A percentile compares a stretch with the other conserved stretches of the same genome.
phyloP scores from a whole-genome alignment of 1,284 basidiomycete genomes.

The Ceratobasidium papillatum region DNA sequence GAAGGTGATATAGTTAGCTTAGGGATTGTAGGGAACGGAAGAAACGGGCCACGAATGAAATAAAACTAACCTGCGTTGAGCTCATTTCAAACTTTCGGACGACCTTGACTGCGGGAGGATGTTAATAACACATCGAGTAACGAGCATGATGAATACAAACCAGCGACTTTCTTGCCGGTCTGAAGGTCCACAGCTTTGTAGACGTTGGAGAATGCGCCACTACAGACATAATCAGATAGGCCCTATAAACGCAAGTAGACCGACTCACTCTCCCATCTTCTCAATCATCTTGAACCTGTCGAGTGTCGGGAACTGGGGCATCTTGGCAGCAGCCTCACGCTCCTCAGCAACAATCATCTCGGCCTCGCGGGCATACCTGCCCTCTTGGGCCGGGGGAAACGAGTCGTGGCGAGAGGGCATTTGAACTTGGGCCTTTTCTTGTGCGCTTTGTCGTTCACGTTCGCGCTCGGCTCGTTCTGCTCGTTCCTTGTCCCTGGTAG shows the following conservation, averaged over 20 bases:
- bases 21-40: constrained; percentile 43
- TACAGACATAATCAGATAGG: constrained; percentile 49
- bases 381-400: constrained; percentile 9
- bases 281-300: constrained; percentile 83
- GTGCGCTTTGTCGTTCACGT: constrained; percentile 38
- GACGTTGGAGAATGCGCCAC: constrained; percentile 98
- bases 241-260: constrained; percentile 47
- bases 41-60: constrained; percentile 45
- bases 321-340: constrained; percentile 73
- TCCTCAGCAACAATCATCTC: constrained; percentile 83
- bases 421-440: constrained; percentile 34
- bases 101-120: constrained; percentile 77
- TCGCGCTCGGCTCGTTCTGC: constrained; percentile 20
- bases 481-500: not conserved
- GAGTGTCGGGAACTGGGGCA: constrained; percentile 86
- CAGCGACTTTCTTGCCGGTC: constrained; percentile 85
- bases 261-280: constrained; percentile 94
- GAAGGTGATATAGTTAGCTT: constrained; percentile 37
- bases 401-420: constrained; percentile 19
- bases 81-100: constrained; percentile 97
- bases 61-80: constrained; percentile 86
- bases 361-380: constrained; percentile 55
- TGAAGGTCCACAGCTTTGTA: constrained; percentile 89
- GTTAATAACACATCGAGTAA: not conserved
- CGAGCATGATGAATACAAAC: constrained; percentile 56